Percentiles rank a stretch among this genome's conserved stretches.
phyloP scores from a whole-genome alignment of 441 rosid genomes.

The Dalechampia spathulata region DNA sequence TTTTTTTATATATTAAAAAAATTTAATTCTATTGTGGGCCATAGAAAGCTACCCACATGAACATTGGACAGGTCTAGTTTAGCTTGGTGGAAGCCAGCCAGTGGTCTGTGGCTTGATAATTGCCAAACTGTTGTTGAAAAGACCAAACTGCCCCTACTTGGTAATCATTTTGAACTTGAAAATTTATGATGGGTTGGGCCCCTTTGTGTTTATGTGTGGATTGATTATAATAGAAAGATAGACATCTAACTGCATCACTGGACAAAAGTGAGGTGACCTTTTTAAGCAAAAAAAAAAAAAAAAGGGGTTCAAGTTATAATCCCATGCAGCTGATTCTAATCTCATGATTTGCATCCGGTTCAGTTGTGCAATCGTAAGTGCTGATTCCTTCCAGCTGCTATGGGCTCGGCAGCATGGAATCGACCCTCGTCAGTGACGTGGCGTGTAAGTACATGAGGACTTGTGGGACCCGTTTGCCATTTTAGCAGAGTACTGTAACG shows the following conservation, averaged over 20 bases:
- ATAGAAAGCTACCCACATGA: not conserved
- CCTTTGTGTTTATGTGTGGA: not conserved
- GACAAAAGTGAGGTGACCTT: conserved; percentile 12
- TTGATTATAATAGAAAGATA: not conserved
- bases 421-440: not conserved
- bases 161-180: not conserved
- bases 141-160: conserved; percentile 4
- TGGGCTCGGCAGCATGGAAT: not conserved
- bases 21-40: conserved; percentile 3
- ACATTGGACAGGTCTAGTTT: not conserved
- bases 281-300: not conserved
- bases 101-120: not conserved
- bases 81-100: conserved; percentile 10
- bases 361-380: not conserved
- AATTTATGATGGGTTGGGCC: not conserved
- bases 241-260: not conserved
- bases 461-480: conserved; percentile 15
- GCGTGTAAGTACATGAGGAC: conserved; percentile 9
- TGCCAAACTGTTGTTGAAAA: not conserved
- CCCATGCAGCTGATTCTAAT: not conserved
- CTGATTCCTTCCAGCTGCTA: not conserved
- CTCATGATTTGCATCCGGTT: not conserved
- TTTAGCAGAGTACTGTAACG: conserved; percentile 12
- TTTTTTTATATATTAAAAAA: not conserved
- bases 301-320: not conserved